Percentiles rank a stretch among this genome's conserved stretches.
Conservation (phyloP, 1,284 basidiomycete species). For the Ganoderma multipileum region DNA sequence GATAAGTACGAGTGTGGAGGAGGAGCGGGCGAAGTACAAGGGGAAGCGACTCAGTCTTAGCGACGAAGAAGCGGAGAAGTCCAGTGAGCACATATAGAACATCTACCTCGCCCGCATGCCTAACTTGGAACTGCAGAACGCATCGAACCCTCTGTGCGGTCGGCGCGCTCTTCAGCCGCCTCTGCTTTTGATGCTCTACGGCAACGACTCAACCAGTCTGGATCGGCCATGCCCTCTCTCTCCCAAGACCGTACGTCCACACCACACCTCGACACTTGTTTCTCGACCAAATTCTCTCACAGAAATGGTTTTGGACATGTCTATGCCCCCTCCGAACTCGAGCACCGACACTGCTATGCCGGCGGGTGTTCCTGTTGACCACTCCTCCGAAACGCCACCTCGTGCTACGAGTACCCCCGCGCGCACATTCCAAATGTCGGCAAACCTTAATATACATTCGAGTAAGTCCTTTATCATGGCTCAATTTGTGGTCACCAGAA, state of each 20-base stretch:
- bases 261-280: neutral
- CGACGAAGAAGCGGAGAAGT: slow-evolving; percentile 69
- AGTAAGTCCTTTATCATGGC: slow-evolving; percentile 51
- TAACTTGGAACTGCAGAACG: slow-evolving; percentile 15
- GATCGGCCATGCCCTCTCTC: slow-evolving; percentile 28
- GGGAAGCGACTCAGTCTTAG: slow-evolving; percentile 65
- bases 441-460: slow-evolving; percentile 58
- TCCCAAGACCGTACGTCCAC: slow-evolving; percentile 36
- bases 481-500: neutral
- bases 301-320: slow-evolving; percentile 38
- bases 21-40: slow-evolving; percentile 53
- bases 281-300: slow-evolving; percentile 15
- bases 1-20: slow-evolving; percentile 53
- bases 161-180: slow-evolving; percentile 33
- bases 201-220: slow-evolving; percentile 34
- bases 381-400: slow-evolving; percentile 50
- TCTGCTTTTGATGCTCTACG: slow-evolving; percentile 40
- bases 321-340: slow-evolving; percentile 40
- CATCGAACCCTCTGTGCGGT: slow-evolving; percentile 31
- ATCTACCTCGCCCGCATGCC: slow-evolving; percentile 2
- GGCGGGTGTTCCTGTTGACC: slow-evolving; percentile 45
- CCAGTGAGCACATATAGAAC: slow-evolving; percentile 49
- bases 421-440: slow-evolving; percentile 65
- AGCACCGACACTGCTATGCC: slow-evolving; percentile 45
- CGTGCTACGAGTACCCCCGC: slow-evolving; percentile 61